phyloP scores from a whole-genome alignment of 164 flowering plant genomes.

The Piper longum region DNA sequence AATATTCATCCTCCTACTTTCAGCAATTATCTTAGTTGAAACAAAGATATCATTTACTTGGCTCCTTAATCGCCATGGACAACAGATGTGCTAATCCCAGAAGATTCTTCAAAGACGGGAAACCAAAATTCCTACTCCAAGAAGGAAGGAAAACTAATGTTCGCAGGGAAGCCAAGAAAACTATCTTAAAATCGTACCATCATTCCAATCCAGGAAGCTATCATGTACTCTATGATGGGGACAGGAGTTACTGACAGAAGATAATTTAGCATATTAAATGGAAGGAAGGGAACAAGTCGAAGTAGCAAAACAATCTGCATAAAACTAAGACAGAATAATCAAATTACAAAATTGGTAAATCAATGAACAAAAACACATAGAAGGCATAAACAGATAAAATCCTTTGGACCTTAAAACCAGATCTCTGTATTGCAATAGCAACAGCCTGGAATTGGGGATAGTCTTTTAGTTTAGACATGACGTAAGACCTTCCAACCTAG shows the following conservation, averaged over 20 bases:
- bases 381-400: neutral
- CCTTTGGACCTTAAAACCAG: conserved; percentile 75
- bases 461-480: conserved; percentile 69
- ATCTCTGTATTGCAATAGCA: conserved; percentile 70
- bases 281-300: conserved; percentile 92
- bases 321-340: neutral
- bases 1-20: too few species aligned
- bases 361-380: neutral
- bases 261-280: conserved; percentile 92
- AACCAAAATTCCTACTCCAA: too few species aligned
- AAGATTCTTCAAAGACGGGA: too few species aligned
- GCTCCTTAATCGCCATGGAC: too few species aligned
- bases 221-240: conserved; percentile 54
- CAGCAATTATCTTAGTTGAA: too few species aligned
- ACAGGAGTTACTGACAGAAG: conserved; percentile 94
- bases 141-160: too few species aligned
- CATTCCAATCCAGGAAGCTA: conserved; percentile 99
- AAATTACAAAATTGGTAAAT: neutral
- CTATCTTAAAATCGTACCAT: conserved; percentile 38
- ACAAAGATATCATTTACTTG: too few species aligned
- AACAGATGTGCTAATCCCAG: too few species aligned
- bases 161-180: too few species aligned
- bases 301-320: conserved; percentile 84
- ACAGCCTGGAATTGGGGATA: conserved; percentile 85
- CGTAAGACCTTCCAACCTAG: conserved; percentile 79